These are phyloP conservation scores for Chytriomyces hyalinus DNA, from an alignment of 192 early-diverging fungal genomes.

Conservation along the genomic window DNA sequence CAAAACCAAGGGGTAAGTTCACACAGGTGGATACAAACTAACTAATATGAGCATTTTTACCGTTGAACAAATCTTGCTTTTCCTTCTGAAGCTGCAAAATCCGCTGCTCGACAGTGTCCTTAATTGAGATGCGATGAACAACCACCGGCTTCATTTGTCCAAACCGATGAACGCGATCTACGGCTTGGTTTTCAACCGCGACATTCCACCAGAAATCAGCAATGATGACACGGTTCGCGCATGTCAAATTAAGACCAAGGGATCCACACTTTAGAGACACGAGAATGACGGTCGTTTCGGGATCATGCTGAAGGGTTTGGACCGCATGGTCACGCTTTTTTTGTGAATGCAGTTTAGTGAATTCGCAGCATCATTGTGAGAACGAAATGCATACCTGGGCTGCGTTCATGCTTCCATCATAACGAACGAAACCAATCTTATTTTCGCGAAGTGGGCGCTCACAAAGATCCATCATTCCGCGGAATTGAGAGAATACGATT, in stretches of 20 bases:
- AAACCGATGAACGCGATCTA: constrained; percentile 59
- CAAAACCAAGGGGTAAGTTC: neutral
- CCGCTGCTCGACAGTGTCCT: constrained; percentile 71
- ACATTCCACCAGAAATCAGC: constrained; percentile 70
- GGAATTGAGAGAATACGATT: constrained; percentile 43
- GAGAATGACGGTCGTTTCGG: constrained; percentile 36
- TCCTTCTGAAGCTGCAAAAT: constrained; percentile 72
- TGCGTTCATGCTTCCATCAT: constrained; percentile 41
- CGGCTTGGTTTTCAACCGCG: constrained; percentile 66
- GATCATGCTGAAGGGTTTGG: constrained; percentile 23
- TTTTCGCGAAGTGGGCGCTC: constrained; percentile 26
- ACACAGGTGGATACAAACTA: neutral
- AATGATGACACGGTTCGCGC: constrained; percentile 48
- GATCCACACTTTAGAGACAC: constrained; percentile 50
- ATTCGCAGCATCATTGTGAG: neutral
- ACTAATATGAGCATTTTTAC: neutral
- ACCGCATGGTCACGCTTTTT: constrained; percentile 29
- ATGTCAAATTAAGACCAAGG: constrained; percentile 51
- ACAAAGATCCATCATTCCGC: constrained; percentile 37
- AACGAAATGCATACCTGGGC: neutral
- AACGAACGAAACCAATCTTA: constrained; percentile 39
- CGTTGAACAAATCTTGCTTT: constrained; percentile 54
- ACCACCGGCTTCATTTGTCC: constrained; percentile 50
- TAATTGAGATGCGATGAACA: constrained; percentile 68
- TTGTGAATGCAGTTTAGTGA: neutral